These are phyloP conservation scores for Straminergon stramineum DNA, from an alignment of 225 moss, liverwort and hornwort genomes.

Conservation along the genomic window DNA sequence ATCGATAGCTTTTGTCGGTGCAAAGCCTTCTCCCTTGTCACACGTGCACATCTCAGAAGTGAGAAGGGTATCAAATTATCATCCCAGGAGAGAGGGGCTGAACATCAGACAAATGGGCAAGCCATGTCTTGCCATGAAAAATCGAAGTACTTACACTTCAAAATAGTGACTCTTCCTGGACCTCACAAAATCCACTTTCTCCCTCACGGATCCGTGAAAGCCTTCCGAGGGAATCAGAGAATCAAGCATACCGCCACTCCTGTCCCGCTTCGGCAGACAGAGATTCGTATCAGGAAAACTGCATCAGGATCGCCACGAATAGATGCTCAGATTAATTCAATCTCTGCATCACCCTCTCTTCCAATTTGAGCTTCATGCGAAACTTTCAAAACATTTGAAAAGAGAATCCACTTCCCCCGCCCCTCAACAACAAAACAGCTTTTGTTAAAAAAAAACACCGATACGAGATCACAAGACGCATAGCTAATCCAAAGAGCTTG, in stretches of 20 bases:
- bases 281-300: conserved; percentile 76
- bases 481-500: not conserved
- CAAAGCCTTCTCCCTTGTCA: not conserved
- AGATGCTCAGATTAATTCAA: not conserved
- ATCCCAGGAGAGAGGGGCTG: not conserved
- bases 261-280: conserved; percentile 71
- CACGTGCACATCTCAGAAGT: not conserved
- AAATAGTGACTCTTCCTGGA: conserved; percentile 43
- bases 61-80: not conserved
- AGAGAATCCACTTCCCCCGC: not conserved
- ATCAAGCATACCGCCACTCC: conserved; percentile 63
- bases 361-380: not conserved
- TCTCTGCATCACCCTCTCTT: not conserved
- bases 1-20: too few species aligned
- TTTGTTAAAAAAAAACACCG: not conserved
- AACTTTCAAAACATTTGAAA: not conserved
- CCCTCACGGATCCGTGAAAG: conserved; percentile 27
- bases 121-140: not conserved
- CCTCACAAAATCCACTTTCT: conserved; percentile 56
- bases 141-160: conserved; percentile 52
- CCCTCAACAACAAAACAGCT: too few species aligned
- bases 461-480: not conserved
- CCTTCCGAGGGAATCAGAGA: conserved; percentile 38
- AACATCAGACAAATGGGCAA: not conserved
- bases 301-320: conserved; percentile 3